phyloP scores from a whole-genome alignment of 2,329 filamentous ascomycete species.

The Fusarium sp. region DNA sequence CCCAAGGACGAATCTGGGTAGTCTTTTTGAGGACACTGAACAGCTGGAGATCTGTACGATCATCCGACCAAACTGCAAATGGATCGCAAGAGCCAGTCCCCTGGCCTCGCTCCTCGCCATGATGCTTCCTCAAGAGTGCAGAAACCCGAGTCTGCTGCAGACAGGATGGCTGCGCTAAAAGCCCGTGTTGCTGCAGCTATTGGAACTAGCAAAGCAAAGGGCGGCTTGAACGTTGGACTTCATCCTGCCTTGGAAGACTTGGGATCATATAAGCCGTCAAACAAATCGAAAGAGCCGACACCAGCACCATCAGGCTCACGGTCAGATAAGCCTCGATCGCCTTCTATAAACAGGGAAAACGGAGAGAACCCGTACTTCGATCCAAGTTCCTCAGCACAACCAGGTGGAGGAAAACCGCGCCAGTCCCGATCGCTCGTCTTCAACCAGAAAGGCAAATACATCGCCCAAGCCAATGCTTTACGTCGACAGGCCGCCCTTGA shows the following conservation, averaged over 20 bases:
- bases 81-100: constrained; percentile 65
- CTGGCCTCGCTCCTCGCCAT: constrained; percentile 67
- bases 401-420: constrained; percentile 68
- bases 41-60: background rate
- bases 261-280: constrained; percentile 59
- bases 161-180: constrained; percentile 81
- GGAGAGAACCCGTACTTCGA: constrained; percentile 84
- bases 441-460: constrained; percentile 97
- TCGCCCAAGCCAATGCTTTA: constrained; percentile 90
- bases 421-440: constrained; percentile 84
- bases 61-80: constrained; percentile 49
- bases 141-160: constrained; percentile 68
- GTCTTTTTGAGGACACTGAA: background rate
- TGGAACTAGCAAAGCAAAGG: constrained; percentile 67
- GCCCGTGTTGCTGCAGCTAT: constrained; percentile 84
- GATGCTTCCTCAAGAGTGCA: constrained; percentile 67
- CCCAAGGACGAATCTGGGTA: too few species aligned
- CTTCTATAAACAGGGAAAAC: constrained; percentile 14
- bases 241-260: constrained; percentile 79
- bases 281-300: constrained; percentile 53
- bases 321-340: constrained; percentile 30
- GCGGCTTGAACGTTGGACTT: constrained; percentile 79
- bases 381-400: constrained; percentile 72
- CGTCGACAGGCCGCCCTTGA: constrained; percentile 90
- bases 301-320: constrained; percentile 33